These are phyloP conservation scores for Candida tetrigidarum DNA, from an alignment of 1,139 yeast species.

Conservation along the genomic window DNA sequence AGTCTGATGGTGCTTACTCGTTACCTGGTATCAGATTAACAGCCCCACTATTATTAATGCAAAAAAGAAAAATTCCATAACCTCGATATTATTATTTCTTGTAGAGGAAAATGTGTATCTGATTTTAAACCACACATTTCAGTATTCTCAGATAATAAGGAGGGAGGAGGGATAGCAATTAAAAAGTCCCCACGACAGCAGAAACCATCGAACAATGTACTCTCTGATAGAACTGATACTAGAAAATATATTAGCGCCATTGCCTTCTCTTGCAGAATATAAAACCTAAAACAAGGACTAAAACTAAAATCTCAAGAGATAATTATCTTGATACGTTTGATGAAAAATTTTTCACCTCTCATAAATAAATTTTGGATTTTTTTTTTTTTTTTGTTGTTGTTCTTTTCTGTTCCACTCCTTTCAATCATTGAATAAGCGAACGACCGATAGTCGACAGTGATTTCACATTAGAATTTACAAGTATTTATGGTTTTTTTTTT, in stretches of 20 bases:
- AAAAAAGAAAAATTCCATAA: no score
- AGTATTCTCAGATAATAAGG: background rate
- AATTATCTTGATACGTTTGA: background rate
- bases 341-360: background rate
- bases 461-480: background rate
- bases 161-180: no score
- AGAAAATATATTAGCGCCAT: background rate
- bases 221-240: background rate
- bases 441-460: background rate
- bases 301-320: background rate
- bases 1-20: no score
- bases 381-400: no score
- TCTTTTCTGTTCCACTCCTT: background rate
- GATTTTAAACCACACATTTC: background rate
- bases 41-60: no score
- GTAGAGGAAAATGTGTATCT: background rate
- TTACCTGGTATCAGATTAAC: no score
- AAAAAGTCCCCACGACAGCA: background rate
- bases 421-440: background rate
- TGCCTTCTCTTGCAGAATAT: background rate
- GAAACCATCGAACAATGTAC: background rate
- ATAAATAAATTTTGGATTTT: no score
- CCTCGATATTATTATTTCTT: no score
- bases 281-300: no score
- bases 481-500: no score